Evolutionary conservation across 2,329 filamentous ascomycete genomes (phyloP), one percentile per base, ranked within the genome.

Genomic region (Fusarium bulbicola): DNA sequence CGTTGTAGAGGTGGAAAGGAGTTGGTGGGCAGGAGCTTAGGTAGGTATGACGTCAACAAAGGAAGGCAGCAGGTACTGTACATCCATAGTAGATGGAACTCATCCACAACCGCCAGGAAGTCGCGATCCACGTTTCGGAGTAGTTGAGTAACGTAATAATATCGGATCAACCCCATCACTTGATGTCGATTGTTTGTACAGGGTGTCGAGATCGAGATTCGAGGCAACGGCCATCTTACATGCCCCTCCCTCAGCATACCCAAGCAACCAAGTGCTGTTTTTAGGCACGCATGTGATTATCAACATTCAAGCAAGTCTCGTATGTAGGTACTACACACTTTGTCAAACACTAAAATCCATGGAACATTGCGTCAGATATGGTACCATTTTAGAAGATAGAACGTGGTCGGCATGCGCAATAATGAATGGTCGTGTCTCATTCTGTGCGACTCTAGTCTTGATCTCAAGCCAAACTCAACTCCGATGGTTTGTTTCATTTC

Each of bases 361-460:
- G 20, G 36, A 67, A 52, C 53, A 58, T 72, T 69, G 53, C 63
- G 63, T 73, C 66, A 71, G 39, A n/a, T 15, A 61, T 67, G 47
- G 42, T 57, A 54, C 39, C 50, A 67, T 73, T 58, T 63, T 50
- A 53, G n/a, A 32, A 57, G 20, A 42, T 26, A 34, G 49, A 66
- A 59, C 42, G 66, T 73, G 54, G 62, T 75, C 69, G 64, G 46
- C 62, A 62, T 67, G 63, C 42, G 53, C 66, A 45, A 68, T 52
- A 68, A 47, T 67, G 50, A 74, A 70, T 68, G 57, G 59, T 73
- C 63, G 68, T 79, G 39, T 66, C 63, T 76, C 70, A 77, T 77
- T 77, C 65, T 73, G 66, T 64, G 59, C 59, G 37, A 65, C 57
- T 63, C 26, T 39, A 47, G 54, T 67, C 53, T 45, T 67, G 43